A percentile compares a stretch with the other conserved stretches of the same genome.
Conservation (phyloP, 768 basidiomycete genomes). For the Postia placenta region DNA sequence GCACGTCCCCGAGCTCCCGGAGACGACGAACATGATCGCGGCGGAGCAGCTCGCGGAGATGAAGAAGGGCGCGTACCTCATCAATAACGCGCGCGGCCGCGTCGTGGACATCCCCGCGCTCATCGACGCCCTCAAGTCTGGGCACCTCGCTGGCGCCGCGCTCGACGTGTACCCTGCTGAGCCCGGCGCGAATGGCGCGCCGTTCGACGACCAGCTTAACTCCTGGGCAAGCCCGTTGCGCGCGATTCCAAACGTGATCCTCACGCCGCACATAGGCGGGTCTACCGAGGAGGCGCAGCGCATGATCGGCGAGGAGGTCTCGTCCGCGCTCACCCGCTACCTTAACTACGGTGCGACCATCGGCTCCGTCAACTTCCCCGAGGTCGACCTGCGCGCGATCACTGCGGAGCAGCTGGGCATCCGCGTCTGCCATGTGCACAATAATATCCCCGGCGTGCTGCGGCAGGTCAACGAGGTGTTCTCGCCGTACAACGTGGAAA, state of each 20-base stretch:
- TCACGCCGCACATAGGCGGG: constrained; percentile 98
- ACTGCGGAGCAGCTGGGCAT: constrained; percentile 78
- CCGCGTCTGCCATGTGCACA: constrained; percentile 93
- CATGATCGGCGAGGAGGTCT: constrained; percentile 96
- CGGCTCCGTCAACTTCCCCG: constrained; percentile 98
- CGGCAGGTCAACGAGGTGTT: constrained; percentile 91
- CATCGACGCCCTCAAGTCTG: constrained; percentile 72
- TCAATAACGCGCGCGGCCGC: constrained; percentile 95
- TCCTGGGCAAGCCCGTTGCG: constrained; percentile 76
- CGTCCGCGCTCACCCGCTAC: constrained; percentile 78
- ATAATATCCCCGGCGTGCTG: constrained; percentile 93
- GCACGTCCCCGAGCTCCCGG: constrained; percentile 93
- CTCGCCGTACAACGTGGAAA: constrained; percentile 95
- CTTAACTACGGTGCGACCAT: constrained; percentile 87
- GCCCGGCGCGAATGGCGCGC: constrained; percentile 84
- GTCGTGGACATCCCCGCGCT: constrained; percentile 95
- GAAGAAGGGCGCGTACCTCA: constrained; percentile 93
- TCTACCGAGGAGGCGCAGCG: constrained; percentile 98
- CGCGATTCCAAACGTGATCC: constrained; percentile 80
- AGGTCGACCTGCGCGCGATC: constrained; percentile 93
- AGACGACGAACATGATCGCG: constrained; percentile 93
- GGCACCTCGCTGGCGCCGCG: constrained; percentile 85
- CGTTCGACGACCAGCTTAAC: constrained; percentile 87
- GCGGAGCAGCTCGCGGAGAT: constrained; percentile 72
- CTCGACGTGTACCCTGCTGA: constrained; percentile 95